Evolutionary conservation across 768 basidiomycete species (phyloP), one percentile per base, ranked within the genome.

Genomic region (Krasilnikovozyma curviuscula): DNA sequence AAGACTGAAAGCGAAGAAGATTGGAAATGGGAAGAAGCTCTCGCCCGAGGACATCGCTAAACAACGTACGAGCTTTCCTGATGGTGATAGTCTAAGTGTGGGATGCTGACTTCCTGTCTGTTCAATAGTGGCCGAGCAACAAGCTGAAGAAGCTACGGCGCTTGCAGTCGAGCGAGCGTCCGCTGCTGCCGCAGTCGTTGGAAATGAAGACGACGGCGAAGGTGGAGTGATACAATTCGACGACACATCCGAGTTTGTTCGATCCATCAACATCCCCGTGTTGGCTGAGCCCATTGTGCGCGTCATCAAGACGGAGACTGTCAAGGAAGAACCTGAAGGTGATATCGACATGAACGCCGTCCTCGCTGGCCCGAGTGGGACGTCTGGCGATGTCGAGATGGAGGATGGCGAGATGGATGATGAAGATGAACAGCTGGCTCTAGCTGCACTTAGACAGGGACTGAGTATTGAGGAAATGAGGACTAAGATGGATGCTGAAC

Each of bases 211-310:
- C 23, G 68, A 59, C 21, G 69, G 65, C 2, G 64, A 66, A 16
- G 68, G 64, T 18, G 81, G 80, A 19, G 69, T 95, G 28, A 82
- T 81, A 27, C 37, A 39, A 0, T 86, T 98, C 54, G 89, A 97
- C 59, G 89, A 95, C 56, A 97, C 91, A 0, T 85, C 86, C 1
- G 91, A 95, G 63, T 98, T 98, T 55, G 83, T 97, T 33, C 77
- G 88, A 16, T 78, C 67, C 48, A 64, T 68, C 24, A 25, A 34
- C 21, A 12, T n/a, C 21, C 13, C 29, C 23, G 19, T 32, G 35
- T 19, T 18, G n/a, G 10, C 33, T 23, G 33, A 31, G 31, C n/a
- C 44, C n/a, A 40, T 42, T 21, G 31, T 25, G 4, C 23, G 24
- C 28, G 43, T 38, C 4, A 38, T 44, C 7, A 18, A 16, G 7